phyloP scores from a whole-genome alignment of 352 stramenopile species.

The Phytophthora parvispora region DNA sequence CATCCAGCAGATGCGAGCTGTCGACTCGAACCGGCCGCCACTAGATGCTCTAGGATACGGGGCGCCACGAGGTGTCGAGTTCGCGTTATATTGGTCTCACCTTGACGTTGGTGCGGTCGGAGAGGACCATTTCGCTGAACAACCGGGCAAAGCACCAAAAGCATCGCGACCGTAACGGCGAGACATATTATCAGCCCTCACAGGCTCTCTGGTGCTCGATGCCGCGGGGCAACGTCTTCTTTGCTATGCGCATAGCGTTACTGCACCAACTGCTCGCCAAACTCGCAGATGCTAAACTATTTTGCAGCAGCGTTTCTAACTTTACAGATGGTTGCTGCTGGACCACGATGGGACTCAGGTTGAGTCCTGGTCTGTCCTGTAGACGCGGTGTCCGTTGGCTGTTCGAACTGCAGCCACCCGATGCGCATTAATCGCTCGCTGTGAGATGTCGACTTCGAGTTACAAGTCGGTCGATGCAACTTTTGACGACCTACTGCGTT shows the following conservation, averaged over 20 bases:
- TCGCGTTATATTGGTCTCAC: neutral
- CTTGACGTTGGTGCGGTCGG: neutral
- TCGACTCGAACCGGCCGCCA: neutral
- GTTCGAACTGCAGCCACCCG: slow-evolving; percentile 23
- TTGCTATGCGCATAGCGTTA: neutral
- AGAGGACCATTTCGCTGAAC: neutral
- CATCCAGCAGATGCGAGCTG: neutral
- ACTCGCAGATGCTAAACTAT: slow-evolving; percentile 2
- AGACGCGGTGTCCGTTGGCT: slow-evolving; percentile 13
- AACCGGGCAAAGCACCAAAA: neutral
- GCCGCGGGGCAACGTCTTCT: neutral
- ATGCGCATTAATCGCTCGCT: slow-evolving; percentile 17
- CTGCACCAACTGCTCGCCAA: neutral
- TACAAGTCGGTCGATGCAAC: neutral
- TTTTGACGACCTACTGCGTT: too few relatives aligned
- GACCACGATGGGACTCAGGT: slow-evolving; percentile 9
- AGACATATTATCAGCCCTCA: neutral
- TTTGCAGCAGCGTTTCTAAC: slow-evolving; percentile 11
- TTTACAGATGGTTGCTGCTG: slow-evolving; percentile 26
- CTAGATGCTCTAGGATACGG: too few relatives aligned
- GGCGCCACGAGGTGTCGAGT: too few relatives aligned
- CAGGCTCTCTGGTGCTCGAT: neutral
- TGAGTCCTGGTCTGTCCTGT: slow-evolving; percentile 2
- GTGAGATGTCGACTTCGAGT: neutral
- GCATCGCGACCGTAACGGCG: neutral